Evolutionary conservation across 345 rosid genomes (phyloP).

Genomic region (Syzygium grande): DNA sequence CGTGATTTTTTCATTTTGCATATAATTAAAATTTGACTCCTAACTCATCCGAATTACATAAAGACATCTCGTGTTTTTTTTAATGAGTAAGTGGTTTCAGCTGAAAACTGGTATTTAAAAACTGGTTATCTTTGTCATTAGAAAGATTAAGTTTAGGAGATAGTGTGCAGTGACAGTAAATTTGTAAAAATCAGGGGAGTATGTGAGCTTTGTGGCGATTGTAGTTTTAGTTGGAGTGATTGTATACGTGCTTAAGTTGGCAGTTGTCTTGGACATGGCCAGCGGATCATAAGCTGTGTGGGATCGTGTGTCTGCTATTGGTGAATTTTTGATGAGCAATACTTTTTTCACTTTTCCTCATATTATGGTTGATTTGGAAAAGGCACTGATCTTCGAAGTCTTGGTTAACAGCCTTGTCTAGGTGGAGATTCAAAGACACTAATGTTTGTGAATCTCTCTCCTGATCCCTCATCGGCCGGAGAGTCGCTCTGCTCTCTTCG

Average conservation of each 20-base stretch:
- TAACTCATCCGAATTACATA: not conserved
- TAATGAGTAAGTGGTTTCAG: not conserved
- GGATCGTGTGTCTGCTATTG: not conserved
- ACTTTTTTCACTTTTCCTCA: not conserved
- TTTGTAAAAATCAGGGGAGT: not conserved
- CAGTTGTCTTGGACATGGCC: not conserved
- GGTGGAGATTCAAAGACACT: constrained; percentile 94
- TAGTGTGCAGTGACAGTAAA: not conserved
- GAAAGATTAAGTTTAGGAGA: not conserved
- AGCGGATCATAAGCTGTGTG: not conserved
- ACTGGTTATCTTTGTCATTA: not conserved
- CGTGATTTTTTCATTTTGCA: not conserved
- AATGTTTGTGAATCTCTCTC: constrained; percentile 92
- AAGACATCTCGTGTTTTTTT: not conserved
- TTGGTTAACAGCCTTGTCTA: constrained; percentile 70
- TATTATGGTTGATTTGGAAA: not conserved
- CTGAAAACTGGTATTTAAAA: not conserved
- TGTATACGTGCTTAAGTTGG: not conserved
- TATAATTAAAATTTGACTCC: not conserved
- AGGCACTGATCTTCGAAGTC: not conserved
- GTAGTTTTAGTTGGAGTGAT: not conserved
- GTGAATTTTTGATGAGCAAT: not conserved
- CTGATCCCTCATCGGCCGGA: constrained; percentile 67
- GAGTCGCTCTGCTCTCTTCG: constrained; percentile 95
- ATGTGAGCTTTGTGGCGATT: not conserved